A percentile compares a stretch with the other conserved stretches of the same genome.
phyloP scores from a whole-genome alignment of 2,329 filamentous ascomycete species.

The Hypocrella siamensis region DNA sequence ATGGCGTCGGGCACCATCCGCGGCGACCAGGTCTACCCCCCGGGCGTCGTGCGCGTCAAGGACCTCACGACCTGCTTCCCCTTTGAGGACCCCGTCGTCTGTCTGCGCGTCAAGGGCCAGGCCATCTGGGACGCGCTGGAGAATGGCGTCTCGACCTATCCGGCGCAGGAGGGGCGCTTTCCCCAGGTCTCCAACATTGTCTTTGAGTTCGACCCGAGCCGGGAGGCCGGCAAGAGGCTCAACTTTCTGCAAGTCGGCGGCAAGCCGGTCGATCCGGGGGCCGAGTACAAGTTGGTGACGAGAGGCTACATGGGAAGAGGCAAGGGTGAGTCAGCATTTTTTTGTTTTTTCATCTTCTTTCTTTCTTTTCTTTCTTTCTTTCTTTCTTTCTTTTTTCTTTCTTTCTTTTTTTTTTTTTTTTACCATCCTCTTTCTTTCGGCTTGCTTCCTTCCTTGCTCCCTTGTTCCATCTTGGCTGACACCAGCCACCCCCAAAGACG shows the following conservation, averaged over 20 bases:
- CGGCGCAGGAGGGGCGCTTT: slow-evolving; percentile 70
- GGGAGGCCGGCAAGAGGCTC: slow-evolving; percentile 46
- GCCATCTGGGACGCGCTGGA: slow-evolving; percentile 69
- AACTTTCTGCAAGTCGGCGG: slow-evolving; percentile 44
- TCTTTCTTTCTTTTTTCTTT: too few relatives aligned
- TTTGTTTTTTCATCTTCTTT: too few relatives aligned
- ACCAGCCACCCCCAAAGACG: slow-evolving; percentile 32
- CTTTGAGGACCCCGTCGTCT: slow-evolving; percentile 78
- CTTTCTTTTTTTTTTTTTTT: too few relatives aligned
- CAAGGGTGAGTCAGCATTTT: slow-evolving; percentile 43
- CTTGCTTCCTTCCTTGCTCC: too few relatives aligned
- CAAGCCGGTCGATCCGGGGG: slow-evolving; percentile 43
- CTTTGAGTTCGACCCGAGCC: slow-evolving; percentile 55
- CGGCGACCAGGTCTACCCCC: slow-evolving; percentile 77
- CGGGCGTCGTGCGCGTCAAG: slow-evolving; percentile 60
- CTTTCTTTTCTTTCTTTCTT: too few relatives aligned
- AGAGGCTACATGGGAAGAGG: slow-evolving; percentile 80
- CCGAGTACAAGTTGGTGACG: slow-evolving; percentile 59
- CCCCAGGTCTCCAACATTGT: slow-evolving; percentile 74
- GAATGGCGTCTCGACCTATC: slow-evolving; percentile 67
- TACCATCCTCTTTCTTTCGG: too few relatives aligned
- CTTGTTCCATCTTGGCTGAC: too few relatives aligned
- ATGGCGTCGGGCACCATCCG: slow-evolving; percentile 79
- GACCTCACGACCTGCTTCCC: slow-evolving; percentile 85
- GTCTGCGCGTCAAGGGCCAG: slow-evolving; percentile 55